phyloP scores from a whole-genome alignment of 345 rosid species.

The Abelmoschus esculentus region DNA sequence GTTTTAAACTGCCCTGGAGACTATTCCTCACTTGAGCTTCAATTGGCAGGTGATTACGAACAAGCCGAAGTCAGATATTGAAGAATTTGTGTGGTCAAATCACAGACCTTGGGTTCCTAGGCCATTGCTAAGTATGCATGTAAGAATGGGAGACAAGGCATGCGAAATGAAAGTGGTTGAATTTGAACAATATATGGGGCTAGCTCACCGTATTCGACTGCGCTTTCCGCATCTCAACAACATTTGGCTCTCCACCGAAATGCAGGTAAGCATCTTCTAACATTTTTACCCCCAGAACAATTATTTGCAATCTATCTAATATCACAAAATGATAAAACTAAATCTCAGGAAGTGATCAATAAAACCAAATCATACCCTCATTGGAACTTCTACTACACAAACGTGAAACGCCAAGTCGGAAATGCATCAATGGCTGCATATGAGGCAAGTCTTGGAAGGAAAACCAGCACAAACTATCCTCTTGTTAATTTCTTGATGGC shows the following conservation, averaged over 20 bases:
- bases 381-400: slow-evolving; percentile 80
- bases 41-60: slow-evolving; percentile 22
- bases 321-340: not conserved
- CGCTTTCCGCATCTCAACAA: slow-evolving; percentile 61
- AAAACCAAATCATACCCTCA: slow-evolving; percentile 35
- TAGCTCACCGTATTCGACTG: slow-evolving; percentile 49
- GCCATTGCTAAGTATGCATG: slow-evolving; percentile 89
- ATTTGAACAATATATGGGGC: slow-evolving; percentile 60
- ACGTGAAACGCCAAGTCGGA: slow-evolving; percentile 72
- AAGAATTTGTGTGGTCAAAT: slow-evolving; percentile 68
- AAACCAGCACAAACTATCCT: slow-evolving; percentile 89
- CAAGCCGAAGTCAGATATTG: slow-evolving; percentile 43
- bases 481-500: slow-evolving; percentile 94
- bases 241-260: slow-evolving; percentile 92
- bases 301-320: not conserved
- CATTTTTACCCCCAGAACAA: not conserved
- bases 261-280: slow-evolving; percentile 46
- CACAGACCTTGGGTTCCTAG: slow-evolving; percentile 83
- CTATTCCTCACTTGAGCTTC: not conserved
- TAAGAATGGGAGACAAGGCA: slow-evolving; percentile 99
- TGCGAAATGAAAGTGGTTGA: slow-evolving; percentile 81
- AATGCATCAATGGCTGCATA: slow-evolving; percentile 72
- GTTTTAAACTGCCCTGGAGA: not conserved
- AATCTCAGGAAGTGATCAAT: slow-evolving; percentile 53
- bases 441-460: slow-evolving; percentile 86